Percentiles rank a stretch among this genome's conserved stretches.
These are phyloP conservation scores for Dictyostelium firmibasis DNA, from an alignment of 78 protist species.

Conservation along the genomic window DNA sequence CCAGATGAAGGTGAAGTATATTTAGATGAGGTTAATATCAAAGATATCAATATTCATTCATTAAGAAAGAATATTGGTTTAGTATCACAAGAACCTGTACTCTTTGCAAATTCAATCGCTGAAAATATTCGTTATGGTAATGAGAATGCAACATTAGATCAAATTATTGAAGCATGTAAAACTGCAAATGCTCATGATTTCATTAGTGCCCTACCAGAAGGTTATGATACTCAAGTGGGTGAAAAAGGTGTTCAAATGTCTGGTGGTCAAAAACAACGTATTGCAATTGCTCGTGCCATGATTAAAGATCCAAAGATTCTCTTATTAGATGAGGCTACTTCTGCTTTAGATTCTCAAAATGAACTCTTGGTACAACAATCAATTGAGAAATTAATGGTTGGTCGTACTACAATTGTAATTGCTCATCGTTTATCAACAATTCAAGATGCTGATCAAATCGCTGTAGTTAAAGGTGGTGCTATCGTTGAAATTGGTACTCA, in stretches of 20 bases:
- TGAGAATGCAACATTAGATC: slow-evolving; percentile 78
- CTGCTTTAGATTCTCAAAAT: slow-evolving; percentile 95
- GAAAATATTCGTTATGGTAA: slow-evolving; percentile 93
- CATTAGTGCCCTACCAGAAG: slow-evolving; percentile 88
- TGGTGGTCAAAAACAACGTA: slow-evolving; percentile 94
- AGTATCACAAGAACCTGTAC: slow-evolving; percentile 92
- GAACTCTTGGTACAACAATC: slow-evolving; percentile 94
- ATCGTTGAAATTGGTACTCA: slow-evolving; percentile 88
- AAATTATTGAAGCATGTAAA: slow-evolving; percentile 88
- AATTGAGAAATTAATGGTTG: slow-evolving; percentile 73
- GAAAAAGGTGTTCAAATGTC: slow-evolving; percentile 94
- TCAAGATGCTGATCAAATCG: slow-evolving; percentile 86
- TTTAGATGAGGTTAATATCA: slow-evolving; percentile 63
- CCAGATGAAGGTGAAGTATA: slow-evolving; percentile 51
- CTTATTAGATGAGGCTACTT: slow-evolving; percentile 98
- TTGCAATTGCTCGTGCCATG: slow-evolving; percentile 97
- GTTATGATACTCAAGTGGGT: slow-evolving; percentile 94
- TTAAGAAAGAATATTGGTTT: slow-evolving; percentile 77
- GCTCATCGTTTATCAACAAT: slow-evolving; percentile 98
- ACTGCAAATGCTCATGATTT: slow-evolving; percentile 96
- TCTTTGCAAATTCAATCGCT: slow-evolving; percentile 89
- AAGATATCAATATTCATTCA: slow-evolving; percentile 39
- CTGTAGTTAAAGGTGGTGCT: slow-evolving; percentile 77
- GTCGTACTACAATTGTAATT: slow-evolving; percentile 94
- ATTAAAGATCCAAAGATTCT: slow-evolving; percentile 93